A percentile compares a stretch with the other conserved stretches of the same genome.
These are phyloP conservation scores for Malassezia furfur DNA, from an alignment of 1,284 basidiomycete species.

Conservation along the genomic window DNA sequence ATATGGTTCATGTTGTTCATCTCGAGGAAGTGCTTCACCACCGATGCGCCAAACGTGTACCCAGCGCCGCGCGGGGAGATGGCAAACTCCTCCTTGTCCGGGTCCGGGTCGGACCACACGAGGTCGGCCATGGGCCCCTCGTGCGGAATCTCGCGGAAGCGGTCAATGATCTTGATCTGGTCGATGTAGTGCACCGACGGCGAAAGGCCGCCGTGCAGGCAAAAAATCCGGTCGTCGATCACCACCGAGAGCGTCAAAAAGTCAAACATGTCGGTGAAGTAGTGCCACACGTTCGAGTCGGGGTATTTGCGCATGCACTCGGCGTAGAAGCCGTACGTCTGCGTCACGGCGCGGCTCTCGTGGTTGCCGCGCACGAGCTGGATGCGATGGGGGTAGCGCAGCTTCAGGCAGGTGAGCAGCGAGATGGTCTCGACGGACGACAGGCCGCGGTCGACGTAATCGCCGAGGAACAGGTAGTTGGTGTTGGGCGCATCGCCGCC, in stretches of 20 bases:
- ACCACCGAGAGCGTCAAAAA: slow-evolving; percentile 94
- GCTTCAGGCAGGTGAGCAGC: slow-evolving; percentile 86
- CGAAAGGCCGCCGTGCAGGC: slow-evolving; percentile 92
- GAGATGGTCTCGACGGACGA: slow-evolving; percentile 99
- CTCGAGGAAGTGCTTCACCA: slow-evolving; percentile 88
- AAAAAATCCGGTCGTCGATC: slow-evolving; percentile 98
- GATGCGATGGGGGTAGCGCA: slow-evolving; percentile 91
- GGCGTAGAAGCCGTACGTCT: slow-evolving; percentile 99
- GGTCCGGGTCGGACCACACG: slow-evolving; percentile 98
- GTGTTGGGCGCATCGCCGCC: slow-evolving; percentile 92
- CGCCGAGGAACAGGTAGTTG: slow-evolving; percentile 72
- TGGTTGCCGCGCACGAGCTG: slow-evolving; percentile 97
- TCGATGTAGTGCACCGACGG: slow-evolving; percentile 98
- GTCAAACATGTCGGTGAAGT: slow-evolving; percentile 99
- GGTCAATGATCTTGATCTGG: slow-evolving; percentile 97
- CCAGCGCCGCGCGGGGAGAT: slow-evolving; percentile 96
- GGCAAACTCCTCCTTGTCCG: slow-evolving; percentile 97
- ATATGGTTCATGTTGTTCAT: slow-evolving; percentile 95
- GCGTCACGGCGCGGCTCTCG: slow-evolving; percentile 93
- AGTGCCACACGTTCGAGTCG: slow-evolving; percentile 81
- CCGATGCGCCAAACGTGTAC: slow-evolving; percentile 95
- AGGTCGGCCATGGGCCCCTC: slow-evolving; percentile 99
- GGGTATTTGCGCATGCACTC: slow-evolving; percentile 98
- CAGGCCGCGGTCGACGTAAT: slow-evolving; percentile 93
- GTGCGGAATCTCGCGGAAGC: slow-evolving; percentile 98